phyloP scores from a whole-genome alignment of 164 flowering plant species.

The Macadamia integrifolia region DNA sequence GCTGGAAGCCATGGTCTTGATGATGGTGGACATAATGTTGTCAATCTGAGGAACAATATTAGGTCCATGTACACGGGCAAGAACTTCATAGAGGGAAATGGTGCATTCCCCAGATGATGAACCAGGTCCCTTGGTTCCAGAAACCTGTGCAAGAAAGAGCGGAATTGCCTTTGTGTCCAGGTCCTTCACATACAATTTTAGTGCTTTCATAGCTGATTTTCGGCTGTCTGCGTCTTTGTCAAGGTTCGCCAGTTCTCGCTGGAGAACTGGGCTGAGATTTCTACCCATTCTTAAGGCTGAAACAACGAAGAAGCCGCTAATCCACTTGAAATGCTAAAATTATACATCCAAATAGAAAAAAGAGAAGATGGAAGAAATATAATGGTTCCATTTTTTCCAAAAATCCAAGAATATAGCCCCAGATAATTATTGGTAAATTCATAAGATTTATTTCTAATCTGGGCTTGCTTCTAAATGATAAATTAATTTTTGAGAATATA shows the following conservation, averaged over 20 bases:
- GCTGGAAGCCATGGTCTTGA: constrained; percentile 70
- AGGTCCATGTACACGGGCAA: constrained; percentile 78
- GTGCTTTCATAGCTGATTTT: constrained; percentile 78
- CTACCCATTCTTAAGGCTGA: constrained; percentile 40
- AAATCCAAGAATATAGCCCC: background rate
- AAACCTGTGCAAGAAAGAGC: constrained; percentile 73
- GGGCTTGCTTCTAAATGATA: background rate
- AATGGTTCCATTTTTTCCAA: background rate
- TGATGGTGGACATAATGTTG: constrained; percentile 72
- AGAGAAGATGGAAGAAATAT: background rate
- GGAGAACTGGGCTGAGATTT: constrained; percentile 32
- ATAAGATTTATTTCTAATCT: background rate
- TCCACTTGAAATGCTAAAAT: background rate
- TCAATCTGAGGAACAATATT: constrained; percentile 78
- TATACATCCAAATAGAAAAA: background rate
- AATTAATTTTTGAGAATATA: background rate
- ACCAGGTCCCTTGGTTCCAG: constrained; percentile 18
- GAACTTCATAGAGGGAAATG: constrained; percentile 81
- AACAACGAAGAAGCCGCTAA: background rate
- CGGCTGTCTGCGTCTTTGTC: background rate
- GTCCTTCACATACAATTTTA: constrained; percentile 78
- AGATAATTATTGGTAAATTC: background rate
- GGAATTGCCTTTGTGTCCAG: constrained; percentile 80
- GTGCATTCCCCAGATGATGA: constrained; percentile 61
- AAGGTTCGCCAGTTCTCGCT: constrained; percentile 1